These are phyloP conservation scores for Aspergillus eucalypticola DNA, from an alignment of 2,329 filamentous ascomycete genomes.

Conservation along the genomic window DNA sequence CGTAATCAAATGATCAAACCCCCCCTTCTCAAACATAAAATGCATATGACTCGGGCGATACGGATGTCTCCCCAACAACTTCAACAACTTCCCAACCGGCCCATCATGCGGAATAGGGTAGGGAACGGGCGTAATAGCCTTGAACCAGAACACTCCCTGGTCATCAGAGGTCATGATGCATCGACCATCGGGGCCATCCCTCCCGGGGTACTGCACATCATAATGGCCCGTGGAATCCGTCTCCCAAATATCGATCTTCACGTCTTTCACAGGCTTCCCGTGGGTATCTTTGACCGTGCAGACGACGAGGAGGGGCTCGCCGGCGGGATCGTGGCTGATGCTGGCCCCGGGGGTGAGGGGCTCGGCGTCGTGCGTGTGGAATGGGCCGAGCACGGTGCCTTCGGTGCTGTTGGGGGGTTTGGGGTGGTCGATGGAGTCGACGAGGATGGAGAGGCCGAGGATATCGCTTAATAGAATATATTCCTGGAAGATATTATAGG, in stretches of 20 bases:
- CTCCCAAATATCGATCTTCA: slow-evolving; percentile 82
- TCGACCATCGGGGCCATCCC: slow-evolving; percentile 67
- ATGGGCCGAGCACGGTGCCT: slow-evolving; percentile 77
- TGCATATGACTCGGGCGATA: slow-evolving; percentile 79
- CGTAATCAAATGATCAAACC: slow-evolving; percentile 81
- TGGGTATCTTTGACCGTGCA: slow-evolving; percentile 68
- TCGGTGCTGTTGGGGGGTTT: slow-evolving; percentile 71
- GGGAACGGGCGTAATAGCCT: slow-evolving; percentile 77
- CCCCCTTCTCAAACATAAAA: slow-evolving; percentile 82
- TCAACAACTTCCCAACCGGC: slow-evolving; percentile 73
- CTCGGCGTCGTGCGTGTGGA: slow-evolving; percentile 77
- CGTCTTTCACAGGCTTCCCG: slow-evolving; percentile 63
- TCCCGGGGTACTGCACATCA: slow-evolving; percentile 72
- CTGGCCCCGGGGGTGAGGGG: slow-evolving; percentile 54
- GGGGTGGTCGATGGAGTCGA: slow-evolving; percentile 81
- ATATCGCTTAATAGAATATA: slow-evolving; percentile 79
- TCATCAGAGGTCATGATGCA: slow-evolving; percentile 69
- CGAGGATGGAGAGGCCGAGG: slow-evolving; percentile 74
- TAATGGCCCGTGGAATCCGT: slow-evolving; percentile 79
- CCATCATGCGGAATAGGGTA: slow-evolving; percentile 86
- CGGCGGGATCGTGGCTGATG: slow-evolving; percentile 69
- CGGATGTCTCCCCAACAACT: slow-evolving; percentile 68
- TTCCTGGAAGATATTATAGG: too few relatives aligned
- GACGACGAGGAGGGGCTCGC: slow-evolving; percentile 70
- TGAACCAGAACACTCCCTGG: slow-evolving; percentile 80